phyloP scores from a whole-genome alignment of 2,329 filamentous ascomycete species.

The Fusarium odoratissimum region DNA sequence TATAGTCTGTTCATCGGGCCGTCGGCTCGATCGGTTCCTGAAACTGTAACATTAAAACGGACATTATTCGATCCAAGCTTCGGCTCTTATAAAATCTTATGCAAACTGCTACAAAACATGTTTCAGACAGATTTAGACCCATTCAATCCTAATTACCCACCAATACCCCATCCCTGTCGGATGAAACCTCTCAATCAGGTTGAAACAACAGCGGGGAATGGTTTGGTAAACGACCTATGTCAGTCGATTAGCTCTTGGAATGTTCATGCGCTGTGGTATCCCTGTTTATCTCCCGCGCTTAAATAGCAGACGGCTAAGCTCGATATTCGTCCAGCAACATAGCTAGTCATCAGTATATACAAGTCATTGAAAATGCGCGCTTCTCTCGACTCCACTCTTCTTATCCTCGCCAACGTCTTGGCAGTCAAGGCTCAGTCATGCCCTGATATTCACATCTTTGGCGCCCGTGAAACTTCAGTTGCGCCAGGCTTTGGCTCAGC shows the following conservation, averaged over 20 bases:
- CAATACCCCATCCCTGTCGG: neutral
- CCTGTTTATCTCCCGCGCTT: neutral
- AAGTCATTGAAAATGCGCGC: conserved; percentile 11
- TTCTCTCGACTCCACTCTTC: conserved; percentile 10
- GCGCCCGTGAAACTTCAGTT: conserved; percentile 61
- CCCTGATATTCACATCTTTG: conserved; percentile 58
- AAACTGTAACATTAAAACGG: neutral
- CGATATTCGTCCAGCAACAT: neutral
- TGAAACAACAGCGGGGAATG: neutral
- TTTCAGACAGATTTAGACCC: conserved; percentile 1
- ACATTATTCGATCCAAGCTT: neutral
- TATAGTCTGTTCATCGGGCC: neutral
- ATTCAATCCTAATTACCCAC: neutral
- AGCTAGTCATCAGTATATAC: fast-evolving
- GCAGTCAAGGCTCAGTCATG: conserved; percentile 45
- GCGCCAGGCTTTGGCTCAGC: conserved; percentile 64
- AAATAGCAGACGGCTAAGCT: neutral
- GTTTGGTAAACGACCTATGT: neutral
- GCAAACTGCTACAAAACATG: neutral
- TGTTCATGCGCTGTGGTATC: conserved; percentile 1
- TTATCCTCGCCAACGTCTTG: conserved; percentile 16
- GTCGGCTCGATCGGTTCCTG: neutral
- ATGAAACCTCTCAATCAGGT: neutral
- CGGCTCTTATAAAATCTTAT: neutral
- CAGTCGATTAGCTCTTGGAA: neutral